Evolutionary conservation across 768 basidiomycete species (phyloP), one percentile per base, ranked within the genome.

Genomic region (Mycena latifolia): DNA sequence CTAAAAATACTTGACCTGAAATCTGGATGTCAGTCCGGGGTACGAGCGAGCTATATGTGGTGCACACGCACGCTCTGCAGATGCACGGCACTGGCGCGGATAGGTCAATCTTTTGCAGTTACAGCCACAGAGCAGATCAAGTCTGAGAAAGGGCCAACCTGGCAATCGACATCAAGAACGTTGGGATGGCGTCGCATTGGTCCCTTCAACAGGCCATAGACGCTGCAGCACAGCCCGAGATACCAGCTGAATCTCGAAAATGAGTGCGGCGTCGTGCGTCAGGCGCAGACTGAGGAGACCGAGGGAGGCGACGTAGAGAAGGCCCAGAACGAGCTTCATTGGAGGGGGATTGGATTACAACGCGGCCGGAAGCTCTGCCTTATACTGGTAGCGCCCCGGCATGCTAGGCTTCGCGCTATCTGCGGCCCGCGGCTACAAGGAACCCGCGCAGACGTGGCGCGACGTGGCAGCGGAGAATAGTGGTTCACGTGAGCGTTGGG

Each of bases 251-350:
- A 51, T 35, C 56, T 61, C 53, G 35, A 56, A 56, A 28, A 69
- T 53, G 43, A 60, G 14, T 27, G 48, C 28, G 14, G 63, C 43
- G 31, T 69, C 68, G 31, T 61, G 68, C 18, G 56, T 50, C 11
- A 69, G 55, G 0, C 68, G 68, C 22, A 69, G 27, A 35, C 60
- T 33, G 7, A 69, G 68, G 11, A 69, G 59, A 7, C 59, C 50
- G n/a, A 69, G 61, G 8, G 68, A 69, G 47, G 60, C 68, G 20
- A 57, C n/a, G 56, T 65, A 69, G 37, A 69, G 64, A 17, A 69
- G 39, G 15, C 60, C 64, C 2, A 69, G 56, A 17, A 66, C 25
- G 22, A 69, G 51, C 45, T 63, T 58, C 68, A 65, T 69, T 7
- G 20, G 22, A 35, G 55, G n/a, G 54, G 14, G 37, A 27, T 8